Conservation (phyloP, 2,329 filamentous ascomycete species). For the Fusarium pininemorale region DNA sequence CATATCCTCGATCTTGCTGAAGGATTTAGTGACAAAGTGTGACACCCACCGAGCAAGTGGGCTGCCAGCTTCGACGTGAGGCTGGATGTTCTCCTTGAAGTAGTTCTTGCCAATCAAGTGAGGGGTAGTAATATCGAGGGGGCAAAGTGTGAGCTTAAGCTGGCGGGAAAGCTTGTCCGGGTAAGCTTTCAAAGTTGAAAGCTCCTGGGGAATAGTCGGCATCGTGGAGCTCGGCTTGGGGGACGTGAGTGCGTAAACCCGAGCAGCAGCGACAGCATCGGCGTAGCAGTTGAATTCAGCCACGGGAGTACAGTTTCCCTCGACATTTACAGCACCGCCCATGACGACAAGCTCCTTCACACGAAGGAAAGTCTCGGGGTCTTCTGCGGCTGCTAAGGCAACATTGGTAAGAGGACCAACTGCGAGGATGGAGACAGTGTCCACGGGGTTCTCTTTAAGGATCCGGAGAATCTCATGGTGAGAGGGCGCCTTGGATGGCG, state of each 20-base stretch:
- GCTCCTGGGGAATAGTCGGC: conserved; percentile 69
- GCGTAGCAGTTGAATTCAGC: conserved; percentile 97
- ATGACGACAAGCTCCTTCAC: conserved; percentile 94
- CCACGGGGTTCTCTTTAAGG: conserved; percentile 80
- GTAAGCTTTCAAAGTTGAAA: conserved; percentile 66
- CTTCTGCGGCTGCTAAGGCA: conserved; percentile 85
- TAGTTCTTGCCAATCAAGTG: conserved; percentile 71
- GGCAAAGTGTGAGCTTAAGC: conserved; percentile 76
- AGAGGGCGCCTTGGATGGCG: conserved; percentile 75
- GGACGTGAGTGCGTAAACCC: conserved; percentile 81
- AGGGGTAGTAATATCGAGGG: conserved; percentile 78
- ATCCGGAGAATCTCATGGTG: conserved; percentile 91
- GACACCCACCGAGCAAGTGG: conserved; percentile 78
- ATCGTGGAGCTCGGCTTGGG: conserved; percentile 80
- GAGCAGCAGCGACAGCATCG: conserved; percentile 80
- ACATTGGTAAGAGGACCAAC: conserved; percentile 94
- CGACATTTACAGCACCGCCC: conserved; percentile 83
- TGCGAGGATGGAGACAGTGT: conserved; percentile 89
- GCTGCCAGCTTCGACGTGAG: conserved; percentile 68
- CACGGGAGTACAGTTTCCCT: conserved; percentile 85
- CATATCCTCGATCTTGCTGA: conserved; percentile 72
- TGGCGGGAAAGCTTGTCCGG: conserved; percentile 69
- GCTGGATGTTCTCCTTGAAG: conserved; percentile 65
- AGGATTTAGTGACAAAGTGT: conserved; percentile 76
- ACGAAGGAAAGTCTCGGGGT: conserved; percentile 87